Evolutionary conservation across 148 eudicot species (phyloP), one percentile per base, ranked within the genome.

Genomic region (Chenopodium album): DNA sequence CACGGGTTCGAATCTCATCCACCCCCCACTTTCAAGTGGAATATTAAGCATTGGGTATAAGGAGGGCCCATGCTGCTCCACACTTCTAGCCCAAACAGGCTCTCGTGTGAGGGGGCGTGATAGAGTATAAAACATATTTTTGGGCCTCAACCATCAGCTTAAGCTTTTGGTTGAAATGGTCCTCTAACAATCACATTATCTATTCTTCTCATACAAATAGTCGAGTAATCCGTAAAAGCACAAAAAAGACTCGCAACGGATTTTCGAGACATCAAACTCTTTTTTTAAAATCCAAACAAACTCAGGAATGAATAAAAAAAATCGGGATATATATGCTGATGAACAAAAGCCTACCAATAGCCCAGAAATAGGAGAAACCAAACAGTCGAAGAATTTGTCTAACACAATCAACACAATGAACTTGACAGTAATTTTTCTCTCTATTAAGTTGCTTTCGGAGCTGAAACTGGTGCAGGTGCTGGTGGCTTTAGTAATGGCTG

Each of bases 401-500:
- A 41, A 73, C 67, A 79, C 78, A 79, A 75, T 41, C 75, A 46
- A 76, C 46, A 20, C 29, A 12, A 75, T 20, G 60, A 79, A 67
- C 5, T 62, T 64, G 28, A 20, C 41, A 28, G 37, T 16, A 66
- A 22, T 2, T 13, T 17, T 56, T 17, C 72, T 69, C 54, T 14
- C 7, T 54, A 8, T 44, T 70, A 50, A 47, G 65, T 48, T 17
- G 76, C 82, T 23, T 59, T 72, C 1, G 63, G 52, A 32, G 32
- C 79, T 26, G 63, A 63, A 62, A 70, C 84, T 23, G 86, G 83
- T 50, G 86, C 83, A 9, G 88, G 81, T 28, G 90, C 75, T 11
- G 90, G 84, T 1, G 89, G 66, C 84, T 89, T 90, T 47, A 91
- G 82, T 29, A 91, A 83, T 4, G 92, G 94, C 76, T 91, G 92